phyloP scores from a whole-genome alignment of 805 yeast genomes.

The Saturnispora kantuleensis region DNA sequence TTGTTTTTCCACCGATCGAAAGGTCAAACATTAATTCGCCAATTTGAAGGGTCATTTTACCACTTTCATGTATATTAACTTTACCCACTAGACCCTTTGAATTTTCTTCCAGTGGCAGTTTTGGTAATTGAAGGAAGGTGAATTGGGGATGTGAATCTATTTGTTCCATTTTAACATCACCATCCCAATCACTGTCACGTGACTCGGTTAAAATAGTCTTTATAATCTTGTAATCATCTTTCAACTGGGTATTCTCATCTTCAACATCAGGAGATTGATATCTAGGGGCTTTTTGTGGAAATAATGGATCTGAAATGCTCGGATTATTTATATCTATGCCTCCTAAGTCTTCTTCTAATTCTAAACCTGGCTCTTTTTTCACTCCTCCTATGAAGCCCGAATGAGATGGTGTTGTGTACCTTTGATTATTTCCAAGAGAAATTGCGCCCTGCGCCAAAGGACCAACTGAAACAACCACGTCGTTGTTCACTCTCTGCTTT shows the following conservation, averaged over 20 bases:
- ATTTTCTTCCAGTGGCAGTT: conserved; percentile 3
- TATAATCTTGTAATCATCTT: background rate
- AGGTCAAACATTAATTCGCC: conserved; percentile 66
- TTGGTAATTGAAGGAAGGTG: conserved; percentile 5
- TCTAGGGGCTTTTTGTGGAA: background rate
- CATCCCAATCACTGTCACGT: conserved; percentile 2
- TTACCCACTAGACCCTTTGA: conserved; percentile 57
- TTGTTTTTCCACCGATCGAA: conserved; percentile 57
- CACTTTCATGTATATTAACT: conserved; percentile 72
- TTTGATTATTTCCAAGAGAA: conserved; percentile 26
- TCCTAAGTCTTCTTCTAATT: background rate
- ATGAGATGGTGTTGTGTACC: background rate
- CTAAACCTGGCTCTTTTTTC: conserved; percentile 3
- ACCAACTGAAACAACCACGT: conserved; percentile 54
- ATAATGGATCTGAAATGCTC: background rate
- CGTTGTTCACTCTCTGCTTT: conserved; percentile 21
- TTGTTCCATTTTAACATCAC: conserved; percentile 6
- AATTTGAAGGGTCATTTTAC: conserved; percentile 63
- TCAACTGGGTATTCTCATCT: background rate
- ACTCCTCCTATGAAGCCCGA: too few relatives aligned
- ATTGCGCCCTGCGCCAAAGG: conserved; percentile 62
- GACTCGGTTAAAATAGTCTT: background rate
- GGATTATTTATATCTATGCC: conserved; percentile 5
- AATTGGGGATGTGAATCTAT: conserved; percentile 13
- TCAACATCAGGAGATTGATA: background rate